Evolutionary conservation across 2,329 filamentous ascomycete genomes (phyloP).

Genomic region (Penicillium sp.): DNA sequence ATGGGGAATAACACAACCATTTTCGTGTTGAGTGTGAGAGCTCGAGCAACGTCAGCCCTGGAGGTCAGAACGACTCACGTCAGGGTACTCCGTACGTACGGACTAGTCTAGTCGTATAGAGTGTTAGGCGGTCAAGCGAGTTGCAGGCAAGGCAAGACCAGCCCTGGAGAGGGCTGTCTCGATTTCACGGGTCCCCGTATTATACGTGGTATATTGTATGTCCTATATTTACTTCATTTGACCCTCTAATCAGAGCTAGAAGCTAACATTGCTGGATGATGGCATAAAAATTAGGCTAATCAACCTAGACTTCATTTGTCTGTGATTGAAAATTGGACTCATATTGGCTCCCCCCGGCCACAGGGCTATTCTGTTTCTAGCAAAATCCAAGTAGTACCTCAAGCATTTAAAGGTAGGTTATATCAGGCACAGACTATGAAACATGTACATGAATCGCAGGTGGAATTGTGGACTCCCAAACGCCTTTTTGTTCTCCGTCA

Average conservation of each 20-base stretch:
- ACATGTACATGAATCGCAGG: constrained; percentile 5
- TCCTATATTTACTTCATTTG: neutral
- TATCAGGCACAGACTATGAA: constrained; percentile 6
- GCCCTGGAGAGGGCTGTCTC: no score
- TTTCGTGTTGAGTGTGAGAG: neutral
- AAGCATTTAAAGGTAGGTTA: constrained; percentile 1
- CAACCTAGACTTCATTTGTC: neutral
- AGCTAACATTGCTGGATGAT: neutral
- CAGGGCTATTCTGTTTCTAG: neutral
- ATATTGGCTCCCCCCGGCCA: neutral
- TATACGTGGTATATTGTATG: neutral
- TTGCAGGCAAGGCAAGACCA: no score
- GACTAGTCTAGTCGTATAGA: no score
- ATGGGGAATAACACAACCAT: neutral
- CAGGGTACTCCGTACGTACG: no score
- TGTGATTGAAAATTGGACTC: neutral
- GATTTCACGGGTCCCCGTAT: neutral
- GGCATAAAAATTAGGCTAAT: neutral
- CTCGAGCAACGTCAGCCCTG: no score
- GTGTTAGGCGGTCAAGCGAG: no score
- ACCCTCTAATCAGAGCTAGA: neutral
- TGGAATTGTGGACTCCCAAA: constrained; percentile 11
- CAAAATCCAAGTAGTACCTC: neutral
- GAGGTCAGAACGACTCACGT: no score
- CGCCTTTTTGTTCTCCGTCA: constrained; percentile 5